phyloP scores from a whole-genome alignment of 2,329 filamentous ascomycete genomes.

The Talaromyces sp. region DNA sequence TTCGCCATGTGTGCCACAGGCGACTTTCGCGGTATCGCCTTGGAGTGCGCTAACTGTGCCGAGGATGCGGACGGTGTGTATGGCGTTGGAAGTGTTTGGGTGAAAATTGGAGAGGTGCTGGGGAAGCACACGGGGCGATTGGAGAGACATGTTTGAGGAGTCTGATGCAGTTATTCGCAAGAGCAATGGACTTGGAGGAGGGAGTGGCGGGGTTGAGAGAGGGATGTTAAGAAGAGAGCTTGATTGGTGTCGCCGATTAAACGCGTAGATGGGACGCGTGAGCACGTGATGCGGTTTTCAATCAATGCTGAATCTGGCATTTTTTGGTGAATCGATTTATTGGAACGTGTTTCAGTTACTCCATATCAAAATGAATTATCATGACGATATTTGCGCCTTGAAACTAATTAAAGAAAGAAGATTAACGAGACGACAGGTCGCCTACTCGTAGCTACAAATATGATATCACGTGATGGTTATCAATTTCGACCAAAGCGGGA shows the following conservation, averaged over 20 bases:
- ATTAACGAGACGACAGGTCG: too few relatives aligned
- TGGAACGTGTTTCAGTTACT: too few relatives aligned
- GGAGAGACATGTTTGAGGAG: conserved; percentile 64
- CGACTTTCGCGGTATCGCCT: conserved; percentile 78
- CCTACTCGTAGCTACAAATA: not conserved
- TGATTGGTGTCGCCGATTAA: conserved; percentile 12
- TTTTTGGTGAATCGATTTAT: too few relatives aligned
- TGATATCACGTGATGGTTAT: conserved; percentile 50
- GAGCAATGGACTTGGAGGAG: not conserved
- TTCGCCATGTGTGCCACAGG: conserved; percentile 69
- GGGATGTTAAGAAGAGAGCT: conserved; percentile 1
- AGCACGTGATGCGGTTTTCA: conserved; percentile 37
- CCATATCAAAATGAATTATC: too few relatives aligned
- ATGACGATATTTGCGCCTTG: too few relatives aligned
- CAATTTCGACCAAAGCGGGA: conserved; percentile 48
- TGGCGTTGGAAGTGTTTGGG: conserved; percentile 47
- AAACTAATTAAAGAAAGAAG: too few relatives aligned
- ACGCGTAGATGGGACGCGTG: conserved; percentile 23
- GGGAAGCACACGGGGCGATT: conserved; percentile 81
- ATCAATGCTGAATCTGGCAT: conserved; percentile 35
- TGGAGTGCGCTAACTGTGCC: conserved; percentile 82
- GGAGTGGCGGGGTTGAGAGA: not conserved
- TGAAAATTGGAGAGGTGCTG: conserved; percentile 77
- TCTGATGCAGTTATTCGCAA: not conserved
- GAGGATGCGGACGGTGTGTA: conserved; percentile 77